Conservation (phyloP, 176 grass and related monocot genomes). For the Triticum timopheevii region DNA sequence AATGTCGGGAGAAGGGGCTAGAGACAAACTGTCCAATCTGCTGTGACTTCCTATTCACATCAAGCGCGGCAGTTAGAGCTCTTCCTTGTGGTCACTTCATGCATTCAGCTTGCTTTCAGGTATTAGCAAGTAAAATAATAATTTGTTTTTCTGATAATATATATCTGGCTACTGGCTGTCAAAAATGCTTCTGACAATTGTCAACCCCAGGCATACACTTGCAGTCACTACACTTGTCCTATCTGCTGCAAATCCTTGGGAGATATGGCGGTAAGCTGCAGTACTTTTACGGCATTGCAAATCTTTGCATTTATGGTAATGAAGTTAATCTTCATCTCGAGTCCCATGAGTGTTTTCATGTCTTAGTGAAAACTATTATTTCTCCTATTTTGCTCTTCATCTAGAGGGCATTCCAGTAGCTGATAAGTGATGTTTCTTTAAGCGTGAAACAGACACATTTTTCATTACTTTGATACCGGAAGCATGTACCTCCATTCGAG, state of each 20-base stretch:
- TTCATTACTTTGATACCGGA: conserved; percentile 12
- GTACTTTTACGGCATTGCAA: background rate
- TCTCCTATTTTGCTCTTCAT: background rate
- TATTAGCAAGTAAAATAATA: conserved; percentile 32
- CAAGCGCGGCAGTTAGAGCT: conserved; percentile 87
- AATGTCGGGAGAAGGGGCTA: conserved; percentile 95
- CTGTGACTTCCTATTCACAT: conserved; percentile 98
- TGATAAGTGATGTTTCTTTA: conserved; percentile 19
- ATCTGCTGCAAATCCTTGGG: conserved; percentile 98
- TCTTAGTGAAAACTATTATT: background rate
- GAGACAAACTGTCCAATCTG: conserved; percentile 99
- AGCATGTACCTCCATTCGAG: conserved; percentile 7
- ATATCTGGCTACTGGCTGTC: background rate
- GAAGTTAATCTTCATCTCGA: conserved; percentile 3
- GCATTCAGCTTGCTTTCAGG: conserved; percentile 99
- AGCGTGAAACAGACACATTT: background rate
- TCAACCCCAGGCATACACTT: conserved; percentile 81
- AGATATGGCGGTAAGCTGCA: conserved; percentile 86
- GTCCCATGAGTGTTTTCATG: conserved; percentile 1
- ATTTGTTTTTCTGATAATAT: conserved; percentile 23
- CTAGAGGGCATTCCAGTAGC: conserved; percentile 15
- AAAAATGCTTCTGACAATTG: conserved; percentile 19
- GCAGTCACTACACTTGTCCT: conserved; percentile 98
- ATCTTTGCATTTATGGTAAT: conserved; percentile 11
- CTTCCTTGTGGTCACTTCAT: conserved; percentile 97